Conservation (phyloP, 2,329 filamentous ascomycete genomes). For the Metarhizium robertsii region DNA sequence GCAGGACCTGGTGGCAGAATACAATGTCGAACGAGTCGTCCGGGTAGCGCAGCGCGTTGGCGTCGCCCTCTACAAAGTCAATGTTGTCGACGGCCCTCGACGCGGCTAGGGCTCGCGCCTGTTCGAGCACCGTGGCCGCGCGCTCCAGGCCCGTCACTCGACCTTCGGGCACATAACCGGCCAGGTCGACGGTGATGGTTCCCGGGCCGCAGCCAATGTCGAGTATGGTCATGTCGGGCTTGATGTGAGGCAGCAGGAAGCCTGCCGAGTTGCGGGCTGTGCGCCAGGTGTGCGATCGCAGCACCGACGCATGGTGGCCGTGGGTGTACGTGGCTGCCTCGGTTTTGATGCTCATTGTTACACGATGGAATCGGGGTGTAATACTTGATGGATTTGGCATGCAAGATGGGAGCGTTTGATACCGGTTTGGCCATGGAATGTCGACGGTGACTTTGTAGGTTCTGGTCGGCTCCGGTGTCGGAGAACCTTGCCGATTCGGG, state of each 20-base stretch:
- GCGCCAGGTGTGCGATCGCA: conserved; percentile 28
- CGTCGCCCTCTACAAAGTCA: conserved; percentile 22
- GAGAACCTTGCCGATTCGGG: too few species aligned
- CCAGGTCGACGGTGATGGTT: conserved; percentile 34
- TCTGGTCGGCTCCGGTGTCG: too few species aligned
- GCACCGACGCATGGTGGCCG: conserved; percentile 29
- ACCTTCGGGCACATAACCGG: conserved; percentile 25
- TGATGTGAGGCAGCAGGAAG: conserved; percentile 31
- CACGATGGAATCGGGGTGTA: too few species aligned
- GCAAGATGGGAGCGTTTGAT: too few species aligned
- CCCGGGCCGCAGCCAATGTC: conserved; percentile 40
- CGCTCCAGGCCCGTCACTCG: conserved; percentile 29
- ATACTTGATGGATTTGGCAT: too few species aligned
- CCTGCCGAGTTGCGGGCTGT: conserved; percentile 32
- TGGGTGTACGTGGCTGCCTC: conserved; percentile 22
- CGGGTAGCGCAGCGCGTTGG: conserved; percentile 21
- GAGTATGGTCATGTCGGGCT: conserved; percentile 28
- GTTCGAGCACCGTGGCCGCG: conserved; percentile 19
- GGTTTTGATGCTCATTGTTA: background rate
- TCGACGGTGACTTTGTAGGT: too few species aligned
- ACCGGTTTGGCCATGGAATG: too few species aligned
- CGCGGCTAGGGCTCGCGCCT: conserved; percentile 18
- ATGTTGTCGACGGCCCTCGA: conserved; percentile 21
- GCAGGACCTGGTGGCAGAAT: conserved; percentile 28
- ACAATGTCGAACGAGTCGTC: conserved; percentile 32